Percentiles rank a stretch among this genome's conserved stretches.
These are phyloP conservation scores for Neospora caninum DNA, from an alignment of 169 alveolate species.

Conservation along the genomic window DNA sequence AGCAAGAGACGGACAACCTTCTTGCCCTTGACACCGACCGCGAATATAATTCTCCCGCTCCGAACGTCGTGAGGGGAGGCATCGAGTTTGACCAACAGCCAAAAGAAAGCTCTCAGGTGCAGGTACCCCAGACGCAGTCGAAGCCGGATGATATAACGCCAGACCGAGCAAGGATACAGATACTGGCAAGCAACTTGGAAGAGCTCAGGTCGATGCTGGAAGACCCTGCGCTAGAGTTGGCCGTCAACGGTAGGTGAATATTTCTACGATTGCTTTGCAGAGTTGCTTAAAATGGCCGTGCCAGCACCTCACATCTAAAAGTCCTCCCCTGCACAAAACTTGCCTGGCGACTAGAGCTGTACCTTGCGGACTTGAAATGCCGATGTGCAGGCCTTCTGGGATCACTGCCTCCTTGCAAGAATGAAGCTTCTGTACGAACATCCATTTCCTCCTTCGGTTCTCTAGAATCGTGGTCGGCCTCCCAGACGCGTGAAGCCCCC, in stretches of 20 bases:
- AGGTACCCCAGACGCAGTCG: not conserved
- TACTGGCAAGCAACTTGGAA: not conserved
- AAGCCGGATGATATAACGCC: not conserved
- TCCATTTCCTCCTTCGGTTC: not conserved
- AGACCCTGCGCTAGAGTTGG: not conserved
- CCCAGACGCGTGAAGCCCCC: not conserved
- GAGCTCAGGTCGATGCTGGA: slow-evolving; percentile 24
- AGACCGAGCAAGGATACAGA: not conserved
- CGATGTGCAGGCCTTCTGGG: not conserved
- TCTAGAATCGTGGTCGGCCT: not conserved
- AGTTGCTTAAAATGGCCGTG: too few relatives aligned
- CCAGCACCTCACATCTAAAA: too few relatives aligned
- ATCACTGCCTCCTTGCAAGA: not conserved
- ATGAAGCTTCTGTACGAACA: not conserved
- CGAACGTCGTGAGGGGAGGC: not conserved
- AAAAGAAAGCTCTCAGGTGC: not conserved
- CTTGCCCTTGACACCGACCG: not conserved
- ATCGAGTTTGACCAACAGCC: not conserved
- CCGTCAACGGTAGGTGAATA: not conserved
- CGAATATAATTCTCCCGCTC: not conserved
- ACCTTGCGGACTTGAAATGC: too few relatives aligned
- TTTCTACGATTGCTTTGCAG: not conserved
- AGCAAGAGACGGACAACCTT: not conserved
- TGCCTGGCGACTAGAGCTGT: too few relatives aligned
- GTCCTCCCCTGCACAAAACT: too few relatives aligned